Conservation (phyloP, 192 early-diverging fungal genomes). For the Fimicolochytrium jonesii region DNA sequence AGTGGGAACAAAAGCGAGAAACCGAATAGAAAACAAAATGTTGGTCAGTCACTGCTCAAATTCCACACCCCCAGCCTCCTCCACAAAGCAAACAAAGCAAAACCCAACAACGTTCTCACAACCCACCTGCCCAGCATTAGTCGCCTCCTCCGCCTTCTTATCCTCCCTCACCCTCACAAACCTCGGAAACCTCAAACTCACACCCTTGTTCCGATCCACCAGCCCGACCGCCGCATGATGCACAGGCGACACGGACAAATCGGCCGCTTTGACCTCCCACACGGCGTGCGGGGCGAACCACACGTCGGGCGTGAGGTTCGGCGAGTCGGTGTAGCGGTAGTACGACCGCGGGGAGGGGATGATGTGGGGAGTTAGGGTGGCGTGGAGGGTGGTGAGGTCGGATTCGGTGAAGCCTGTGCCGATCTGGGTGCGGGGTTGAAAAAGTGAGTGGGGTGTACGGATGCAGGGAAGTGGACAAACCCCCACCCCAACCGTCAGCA, state of each 20-base stretch:
- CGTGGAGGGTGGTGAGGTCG: conserved; percentile 66
- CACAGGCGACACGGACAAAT: conserved; percentile 92
- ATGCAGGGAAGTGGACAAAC: conserved; percentile 1
- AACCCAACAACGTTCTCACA: not conserved
- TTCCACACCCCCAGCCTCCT: too few species aligned
- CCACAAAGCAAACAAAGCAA: not conserved
- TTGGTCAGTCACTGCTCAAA: not conserved
- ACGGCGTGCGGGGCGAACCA: conserved; percentile 91
- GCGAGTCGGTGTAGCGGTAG: conserved; percentile 66
- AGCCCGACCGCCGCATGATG: conserved; percentile 86
- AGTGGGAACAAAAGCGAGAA: not conserved
- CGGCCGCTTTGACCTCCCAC: conserved; percentile 97
- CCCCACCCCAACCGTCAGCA: not conserved
- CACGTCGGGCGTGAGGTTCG: conserved; percentile 85
- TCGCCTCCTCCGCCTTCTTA: conserved; percentile 90
- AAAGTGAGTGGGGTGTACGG: too few species aligned
- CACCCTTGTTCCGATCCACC: conserved; percentile 80
- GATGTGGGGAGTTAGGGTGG: conserved; percentile 69
- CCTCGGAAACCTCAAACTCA: conserved; percentile 95
- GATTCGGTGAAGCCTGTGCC: conserved; percentile 97
- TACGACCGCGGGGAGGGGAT: conserved; percentile 72
- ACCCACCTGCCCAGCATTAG: conserved; percentile 74
- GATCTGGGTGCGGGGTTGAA: conserved; percentile 45
- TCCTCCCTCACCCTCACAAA: conserved; percentile 95
- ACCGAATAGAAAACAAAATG: not conserved